Conservation (phyloP, 352 stramenopile genomes). For the Globisporangium takayamanum region DNA sequence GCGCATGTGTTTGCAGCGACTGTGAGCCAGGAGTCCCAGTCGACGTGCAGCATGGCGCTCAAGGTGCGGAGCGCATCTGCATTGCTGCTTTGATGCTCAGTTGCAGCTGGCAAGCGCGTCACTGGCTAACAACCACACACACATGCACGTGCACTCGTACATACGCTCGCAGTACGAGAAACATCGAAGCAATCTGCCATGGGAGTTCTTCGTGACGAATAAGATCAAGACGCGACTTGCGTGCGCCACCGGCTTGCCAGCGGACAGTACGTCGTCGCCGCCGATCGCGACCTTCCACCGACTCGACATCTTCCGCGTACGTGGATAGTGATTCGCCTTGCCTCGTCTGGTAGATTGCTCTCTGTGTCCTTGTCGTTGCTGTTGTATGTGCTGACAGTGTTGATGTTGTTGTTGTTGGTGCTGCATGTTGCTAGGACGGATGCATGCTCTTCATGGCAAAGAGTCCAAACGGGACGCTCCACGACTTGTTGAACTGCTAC, state of each 20-base stretch:
- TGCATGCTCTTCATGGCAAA: conserved; percentile 74
- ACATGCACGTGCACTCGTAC: no score
- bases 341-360: neutral
- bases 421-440: conserved; percentile 44
- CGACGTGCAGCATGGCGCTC: conserved; percentile 34
- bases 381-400: neutral
- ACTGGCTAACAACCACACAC: neutral
- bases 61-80: conserved; percentile 36
- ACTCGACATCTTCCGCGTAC: conserved; percentile 60
- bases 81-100: neutral
- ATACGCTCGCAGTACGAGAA: conserved; percentile 52
- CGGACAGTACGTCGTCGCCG: conserved; percentile 13
- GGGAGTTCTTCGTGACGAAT: conserved; percentile 75
- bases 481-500: conserved; percentile 76
- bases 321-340: neutral
- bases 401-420: neutral
- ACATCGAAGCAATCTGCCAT: conserved; percentile 55
- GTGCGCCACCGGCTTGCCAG: conserved; percentile 15
- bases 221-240: conserved; percentile 33
- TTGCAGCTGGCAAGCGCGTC: neutral
- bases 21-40: conserved; percentile 19
- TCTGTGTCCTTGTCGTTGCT: neutral
- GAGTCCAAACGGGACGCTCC: conserved; percentile 53
- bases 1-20: conserved; percentile 65
- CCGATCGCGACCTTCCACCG: conserved; percentile 36